A percentile compares a stretch with the other conserved stretches of the same genome.
Conservation (phyloP, 140 eudicot genomes). For the Stevia rebaudiana region DNA sequence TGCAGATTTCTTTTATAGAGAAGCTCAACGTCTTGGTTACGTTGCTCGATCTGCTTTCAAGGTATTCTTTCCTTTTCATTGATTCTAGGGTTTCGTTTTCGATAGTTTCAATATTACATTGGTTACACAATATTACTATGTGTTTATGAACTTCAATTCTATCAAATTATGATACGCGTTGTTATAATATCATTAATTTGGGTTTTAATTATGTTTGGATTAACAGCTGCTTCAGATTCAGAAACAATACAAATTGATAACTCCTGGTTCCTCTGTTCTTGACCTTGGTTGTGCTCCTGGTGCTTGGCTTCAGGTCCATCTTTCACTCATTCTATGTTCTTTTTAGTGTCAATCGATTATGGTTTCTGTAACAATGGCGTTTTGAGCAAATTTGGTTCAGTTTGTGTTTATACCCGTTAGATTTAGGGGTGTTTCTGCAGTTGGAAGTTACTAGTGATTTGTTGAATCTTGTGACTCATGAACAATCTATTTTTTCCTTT, state of each 20-base stretch:
- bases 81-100: background rate
- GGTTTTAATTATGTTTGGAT: constrained; percentile 8
- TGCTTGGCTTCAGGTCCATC: constrained; percentile 94
- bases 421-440: background rate
- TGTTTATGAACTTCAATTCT: background rate
- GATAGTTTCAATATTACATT: background rate
- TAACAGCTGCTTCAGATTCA: constrained; percentile 82
- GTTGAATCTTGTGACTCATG: background rate
- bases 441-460: background rate
- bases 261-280: constrained; percentile 77
- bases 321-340: background rate
- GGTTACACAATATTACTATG: background rate
- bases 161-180: background rate
- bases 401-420: too few relatives aligned
- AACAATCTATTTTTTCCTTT: background rate
- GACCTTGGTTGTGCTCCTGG: constrained; percentile 99
- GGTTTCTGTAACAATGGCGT: background rate
- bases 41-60: constrained; percentile 97
- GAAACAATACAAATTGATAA: constrained; percentile 71
- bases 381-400: too few relatives aligned
- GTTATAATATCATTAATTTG: background rate
- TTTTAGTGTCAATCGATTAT: background rate
- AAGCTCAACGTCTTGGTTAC: constrained; percentile 94
- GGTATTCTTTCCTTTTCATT: constrained; percentile 30
- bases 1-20: constrained; percentile 90